These are phyloP conservation scores for Purpureocillium takamizusanense DNA, from an alignment of 2,329 filamentous ascomycete genomes.

Conservation along the genomic window DNA sequence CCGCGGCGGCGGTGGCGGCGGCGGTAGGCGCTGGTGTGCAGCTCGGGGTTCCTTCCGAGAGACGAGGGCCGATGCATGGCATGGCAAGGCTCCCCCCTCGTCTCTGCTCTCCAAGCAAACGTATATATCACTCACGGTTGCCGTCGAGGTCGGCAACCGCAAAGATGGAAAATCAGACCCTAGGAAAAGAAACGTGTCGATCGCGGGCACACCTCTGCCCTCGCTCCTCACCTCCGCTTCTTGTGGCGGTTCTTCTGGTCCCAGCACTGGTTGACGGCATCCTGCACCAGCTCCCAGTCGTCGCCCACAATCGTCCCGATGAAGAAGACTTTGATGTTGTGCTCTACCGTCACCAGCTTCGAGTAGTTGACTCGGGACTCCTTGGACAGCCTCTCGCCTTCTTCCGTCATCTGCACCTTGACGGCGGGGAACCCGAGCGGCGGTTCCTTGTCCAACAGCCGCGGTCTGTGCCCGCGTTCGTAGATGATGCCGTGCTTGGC, in stretches of 20 bases:
- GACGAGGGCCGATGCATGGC: too few species aligned
- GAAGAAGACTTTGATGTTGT: conserved; percentile 49
- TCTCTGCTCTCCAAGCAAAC: conserved; percentile 10
- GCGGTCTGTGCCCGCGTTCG: conserved; percentile 22
- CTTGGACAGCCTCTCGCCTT: conserved; percentile 34
- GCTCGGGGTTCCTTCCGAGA: too few species aligned
- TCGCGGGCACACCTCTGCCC: too few species aligned
- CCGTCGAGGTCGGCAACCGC: conserved; percentile 2
- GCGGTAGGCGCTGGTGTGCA: too few species aligned
- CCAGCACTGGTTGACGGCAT: conserved; percentile 43
- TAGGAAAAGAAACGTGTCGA: background rate
- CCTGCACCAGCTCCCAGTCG: conserved; percentile 30
- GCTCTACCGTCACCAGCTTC: conserved; percentile 46
- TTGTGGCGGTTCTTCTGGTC: conserved; percentile 30
- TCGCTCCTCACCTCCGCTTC: conserved; percentile 12
- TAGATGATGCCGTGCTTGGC: conserved; percentile 45
- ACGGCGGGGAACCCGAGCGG: conserved; percentile 38
- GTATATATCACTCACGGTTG: conserved; percentile 18
- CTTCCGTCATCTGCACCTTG: conserved; percentile 29
- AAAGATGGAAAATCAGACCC: background rate
- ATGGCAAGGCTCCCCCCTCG: too few species aligned
- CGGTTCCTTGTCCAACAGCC: conserved; percentile 30
- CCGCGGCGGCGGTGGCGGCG: too few species aligned
- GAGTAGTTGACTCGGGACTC: conserved; percentile 51
- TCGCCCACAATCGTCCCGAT: conserved; percentile 35